These are phyloP conservation scores for Quercus glauca DNA, from an alignment of 306 rosid genomes.

Conservation along the genomic window DNA sequence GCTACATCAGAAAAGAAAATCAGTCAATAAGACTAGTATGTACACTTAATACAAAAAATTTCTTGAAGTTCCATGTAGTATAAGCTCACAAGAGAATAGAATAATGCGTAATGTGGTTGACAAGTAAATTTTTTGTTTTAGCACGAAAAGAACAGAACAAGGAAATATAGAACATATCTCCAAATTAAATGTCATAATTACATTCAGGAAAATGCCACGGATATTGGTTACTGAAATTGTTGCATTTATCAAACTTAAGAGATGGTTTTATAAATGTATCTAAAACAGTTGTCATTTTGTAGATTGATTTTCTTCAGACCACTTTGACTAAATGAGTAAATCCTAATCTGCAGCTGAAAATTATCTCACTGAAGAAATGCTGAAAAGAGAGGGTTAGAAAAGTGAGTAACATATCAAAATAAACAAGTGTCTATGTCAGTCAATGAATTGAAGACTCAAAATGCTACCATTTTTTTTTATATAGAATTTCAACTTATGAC, in stretches of 20 bases:
- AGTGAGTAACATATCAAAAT: not conserved
- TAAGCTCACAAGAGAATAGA: not conserved
- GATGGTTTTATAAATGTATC: not conserved
- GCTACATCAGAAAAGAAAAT: conserved; percentile 37
- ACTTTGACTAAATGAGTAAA: not conserved
- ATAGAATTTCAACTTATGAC: no score
- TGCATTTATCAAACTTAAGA: not conserved
- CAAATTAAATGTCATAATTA: no score
- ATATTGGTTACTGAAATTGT: not conserved
- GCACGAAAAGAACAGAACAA: not conserved
- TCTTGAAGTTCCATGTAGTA: not conserved
- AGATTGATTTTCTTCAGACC: not conserved
- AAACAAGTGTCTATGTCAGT: not conserved
- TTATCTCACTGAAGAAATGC: not conserved
- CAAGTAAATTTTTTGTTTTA: not conserved
- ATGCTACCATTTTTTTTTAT: not conserved
- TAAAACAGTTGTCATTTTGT: no score
- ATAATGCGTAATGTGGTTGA: not conserved
- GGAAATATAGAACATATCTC: not conserved
- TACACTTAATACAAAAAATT: not conserved
- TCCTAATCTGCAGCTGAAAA: not conserved
- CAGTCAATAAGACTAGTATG: not conserved
- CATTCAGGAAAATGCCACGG: no score
- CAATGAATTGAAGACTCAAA: not conserved
- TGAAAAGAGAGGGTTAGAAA: not conserved